Base-by-base conservation (phyloP, 352 stramenopile species). In the Phytopythium helicoides region DNA sequence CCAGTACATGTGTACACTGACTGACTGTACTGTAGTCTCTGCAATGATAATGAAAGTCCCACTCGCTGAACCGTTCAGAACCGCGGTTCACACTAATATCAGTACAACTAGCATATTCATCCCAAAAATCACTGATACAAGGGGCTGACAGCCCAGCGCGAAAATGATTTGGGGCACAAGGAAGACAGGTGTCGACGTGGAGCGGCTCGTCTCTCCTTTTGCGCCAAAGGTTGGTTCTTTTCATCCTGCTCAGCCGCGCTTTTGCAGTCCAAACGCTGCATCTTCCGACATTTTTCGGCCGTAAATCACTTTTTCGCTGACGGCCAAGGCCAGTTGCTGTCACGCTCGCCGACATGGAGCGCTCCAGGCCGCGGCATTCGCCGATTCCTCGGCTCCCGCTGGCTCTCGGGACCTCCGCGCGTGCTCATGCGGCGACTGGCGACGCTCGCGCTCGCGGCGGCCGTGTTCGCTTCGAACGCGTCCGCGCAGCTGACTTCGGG, bases 121-220 rank as follows among this genome's bases (percentile, higher is more conserved):
- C n/a, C n/a, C n/a, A n/a, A 11, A 40, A 40, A 21, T 6, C 3
- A 42, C 37, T 42, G 37, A 42, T 42, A 42, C 12, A 23, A 12
- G 6, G 14, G 11, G 16, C 12, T 23, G 8, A 42, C 19, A 23
- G 8, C 4, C 8, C 5, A 6, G 6, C 14, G 16, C 19, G 11
- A 42, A 26, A 45, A 45, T 45, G 18, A 47, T 47, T 47, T 47
- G 0, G 40, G n/a, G 40, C 21, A 47, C 40, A 25, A 45, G 26
- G 26, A 45, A 45, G 7, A 14, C 14, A 26, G 19, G 21, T 18
- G 40, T 33, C n/a, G 10, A 47, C 40, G 21, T 47, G 19, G 40
- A 47, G 21, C 14, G 38, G 3, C 18, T 45, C 37, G n/a, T 23
- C 23, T 10, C 14, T 10, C n/a, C 26, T 25, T 10, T 16, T 23